These are phyloP conservation scores for Pholiota molesta DNA, from an alignment of 768 basidiomycete species.

Conservation along the genomic window DNA sequence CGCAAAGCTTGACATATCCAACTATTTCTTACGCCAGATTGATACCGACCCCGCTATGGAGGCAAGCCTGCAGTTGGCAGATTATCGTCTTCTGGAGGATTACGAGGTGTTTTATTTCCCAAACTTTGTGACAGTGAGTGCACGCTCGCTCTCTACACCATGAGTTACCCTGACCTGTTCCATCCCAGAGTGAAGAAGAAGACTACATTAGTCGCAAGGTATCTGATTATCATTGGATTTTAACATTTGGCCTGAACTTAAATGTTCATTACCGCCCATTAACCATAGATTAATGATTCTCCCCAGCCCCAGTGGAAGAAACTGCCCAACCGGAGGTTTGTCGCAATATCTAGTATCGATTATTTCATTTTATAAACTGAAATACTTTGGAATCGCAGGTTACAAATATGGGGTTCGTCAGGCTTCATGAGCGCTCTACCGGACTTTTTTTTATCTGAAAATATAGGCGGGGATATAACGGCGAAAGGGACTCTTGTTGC, in stretches of 20 bases:
- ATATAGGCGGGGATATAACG: conserved; percentile 72
- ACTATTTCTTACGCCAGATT: neutral
- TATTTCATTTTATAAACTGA: neutral
- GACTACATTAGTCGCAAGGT: conserved; percentile 79
- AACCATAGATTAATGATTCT: conserved; percentile 67
- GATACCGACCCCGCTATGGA: neutral
- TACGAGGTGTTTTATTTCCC: conserved; percentile 71
- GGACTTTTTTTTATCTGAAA: conserved; percentile 4
- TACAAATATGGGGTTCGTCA: conserved; percentile 72
- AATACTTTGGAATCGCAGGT: conserved; percentile 36
- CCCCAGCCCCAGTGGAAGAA: conserved; percentile 86
- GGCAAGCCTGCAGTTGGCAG: neutral
- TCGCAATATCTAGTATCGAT: conserved; percentile 5
- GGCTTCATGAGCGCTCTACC: neutral
- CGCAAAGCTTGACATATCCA: neutral
- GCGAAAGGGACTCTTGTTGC: conserved; percentile 68
- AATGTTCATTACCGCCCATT: conserved; percentile 13
- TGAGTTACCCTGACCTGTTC: neutral
- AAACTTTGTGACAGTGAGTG: conserved; percentile 64
- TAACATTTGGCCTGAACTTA: conserved; percentile 6
- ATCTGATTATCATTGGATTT: conserved; percentile 18
- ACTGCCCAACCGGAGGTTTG: conserved; percentile 69
- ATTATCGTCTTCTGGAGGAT: conserved; percentile 37
- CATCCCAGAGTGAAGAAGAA: conserved; percentile 64
- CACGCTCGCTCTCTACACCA: neutral